Conservation (phyloP, 331 rosid genomes). For the Quercus tomentella region DNA sequence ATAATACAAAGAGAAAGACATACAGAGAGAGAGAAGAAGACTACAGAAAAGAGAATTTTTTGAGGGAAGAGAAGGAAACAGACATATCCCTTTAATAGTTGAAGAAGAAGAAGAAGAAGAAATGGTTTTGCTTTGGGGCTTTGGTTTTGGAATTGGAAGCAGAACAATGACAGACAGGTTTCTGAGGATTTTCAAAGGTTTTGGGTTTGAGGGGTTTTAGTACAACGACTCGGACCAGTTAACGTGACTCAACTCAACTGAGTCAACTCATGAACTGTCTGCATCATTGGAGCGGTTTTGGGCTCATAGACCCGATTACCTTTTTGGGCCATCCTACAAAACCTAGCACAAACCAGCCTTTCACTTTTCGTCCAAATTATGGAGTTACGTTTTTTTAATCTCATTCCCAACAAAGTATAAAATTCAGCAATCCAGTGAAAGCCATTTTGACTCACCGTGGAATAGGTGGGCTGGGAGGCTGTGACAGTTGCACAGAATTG, state of each 20-base stretch:
- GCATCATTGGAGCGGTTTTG: neutral
- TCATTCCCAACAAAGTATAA: too few species aligned
- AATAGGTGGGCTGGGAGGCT: accelerated
- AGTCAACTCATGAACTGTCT: neutral
- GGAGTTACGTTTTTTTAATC: too few species aligned
- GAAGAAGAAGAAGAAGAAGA: neutral
- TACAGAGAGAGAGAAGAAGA: neutral
- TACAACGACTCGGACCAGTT: neutral
- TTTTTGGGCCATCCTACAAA: neutral
- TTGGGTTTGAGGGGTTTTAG: neutral
- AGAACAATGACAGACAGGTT: too few species aligned
- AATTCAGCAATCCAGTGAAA: too few species aligned
- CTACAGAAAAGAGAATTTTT: conserved; percentile 32
- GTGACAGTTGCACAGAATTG: too few species aligned
- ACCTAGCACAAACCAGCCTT: too few species aligned
- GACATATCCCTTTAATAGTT: neutral
- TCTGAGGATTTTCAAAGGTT: too few species aligned
- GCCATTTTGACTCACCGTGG: too few species aligned
- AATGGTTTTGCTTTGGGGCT: neutral
- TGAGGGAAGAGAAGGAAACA: conserved; percentile 18
- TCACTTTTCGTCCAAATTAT: too few species aligned
- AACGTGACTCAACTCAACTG: too few species aligned
- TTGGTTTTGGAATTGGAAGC: too few species aligned
- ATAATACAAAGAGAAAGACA: neutral
- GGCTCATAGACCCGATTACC: neutral